Percentiles rank a stretch among this genome's conserved stretches.
Evolutionary conservation across 768 basidiomycete genomes (phyloP).

Genomic region (Naganishia kalamii): DNA sequence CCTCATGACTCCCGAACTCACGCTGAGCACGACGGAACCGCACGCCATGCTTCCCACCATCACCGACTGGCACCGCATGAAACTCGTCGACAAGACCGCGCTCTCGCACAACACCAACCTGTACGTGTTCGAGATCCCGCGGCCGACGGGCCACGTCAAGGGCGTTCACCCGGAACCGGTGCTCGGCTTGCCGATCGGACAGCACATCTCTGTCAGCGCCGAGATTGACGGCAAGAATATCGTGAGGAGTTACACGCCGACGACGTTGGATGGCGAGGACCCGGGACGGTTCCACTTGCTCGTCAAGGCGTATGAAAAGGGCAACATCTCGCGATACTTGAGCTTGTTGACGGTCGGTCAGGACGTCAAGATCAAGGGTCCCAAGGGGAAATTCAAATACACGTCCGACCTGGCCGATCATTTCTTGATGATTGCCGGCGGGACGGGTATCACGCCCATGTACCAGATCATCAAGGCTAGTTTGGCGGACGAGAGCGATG

Average conservation of each 20-base stretch:
- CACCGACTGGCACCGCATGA: conserved; percentile 68
- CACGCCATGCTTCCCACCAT: conserved; percentile 17
- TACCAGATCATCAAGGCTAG: conserved; percentile 94
- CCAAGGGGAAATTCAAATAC: conserved; percentile 92
- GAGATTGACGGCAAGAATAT: conserved; percentile 87
- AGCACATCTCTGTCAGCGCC: conserved; percentile 88
- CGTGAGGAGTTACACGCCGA: conserved; percentile 89
- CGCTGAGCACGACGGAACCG: conserved; percentile 9
- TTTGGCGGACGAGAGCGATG: conserved; percentile 79
- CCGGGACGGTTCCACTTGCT: conserved; percentile 90
- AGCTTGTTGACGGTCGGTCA: conserved; percentile 77
- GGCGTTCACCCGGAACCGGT: conserved; percentile 76
- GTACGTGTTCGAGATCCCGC: conserved; percentile 50
- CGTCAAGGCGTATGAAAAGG: conserved; percentile 97
- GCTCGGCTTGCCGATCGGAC: conserved; percentile 90
- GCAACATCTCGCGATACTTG: conserved; percentile 88
- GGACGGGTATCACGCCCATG: conserved; percentile 98
- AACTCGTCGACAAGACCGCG: conserved; percentile 69
- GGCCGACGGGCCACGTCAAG: conserved; percentile 63
- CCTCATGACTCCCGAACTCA: conserved; percentile 1
- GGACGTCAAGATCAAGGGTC: conserved; percentile 83
- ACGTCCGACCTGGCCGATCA: conserved; percentile 62
- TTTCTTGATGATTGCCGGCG: conserved; percentile 95
- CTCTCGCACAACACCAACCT: conserved; percentile 94
- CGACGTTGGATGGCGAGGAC: conserved; percentile 78